These are phyloP conservation scores for Eutrema salsugineum DNA, from an alignment of 441 rosid species.

Conservation along the genomic window DNA sequence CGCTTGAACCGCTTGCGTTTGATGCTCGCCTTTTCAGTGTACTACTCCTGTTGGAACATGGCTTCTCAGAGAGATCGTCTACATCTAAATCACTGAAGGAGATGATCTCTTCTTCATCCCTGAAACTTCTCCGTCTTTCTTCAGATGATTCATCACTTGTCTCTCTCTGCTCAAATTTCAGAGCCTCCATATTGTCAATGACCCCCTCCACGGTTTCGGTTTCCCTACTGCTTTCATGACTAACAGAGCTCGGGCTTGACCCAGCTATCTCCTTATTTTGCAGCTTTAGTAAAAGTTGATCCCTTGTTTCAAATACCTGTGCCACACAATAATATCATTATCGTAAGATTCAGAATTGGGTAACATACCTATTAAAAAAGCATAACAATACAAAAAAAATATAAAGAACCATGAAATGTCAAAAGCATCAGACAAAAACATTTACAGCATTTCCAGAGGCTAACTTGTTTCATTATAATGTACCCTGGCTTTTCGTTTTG, in stretches of 20 bases:
- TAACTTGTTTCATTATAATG: not conserved
- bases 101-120: constrained; percentile 41
- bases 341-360: not conserved
- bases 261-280: constrained; percentile 27
- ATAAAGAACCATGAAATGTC: not conserved
- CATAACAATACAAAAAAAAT: not conserved
- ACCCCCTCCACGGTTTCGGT: constrained; percentile 29
- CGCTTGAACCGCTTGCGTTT: constrained; percentile 46
- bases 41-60: constrained; percentile 17
- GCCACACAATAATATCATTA: not conserved
- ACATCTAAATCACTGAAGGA: constrained; percentile 72
- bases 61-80: constrained; percentile 41
- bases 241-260: constrained; percentile 15
- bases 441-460: not conserved
- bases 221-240: constrained; percentile 25
- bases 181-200: constrained; percentile 23
- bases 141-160: constrained; percentile 37
- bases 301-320: constrained; percentile 61
- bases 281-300: constrained; percentile 45
- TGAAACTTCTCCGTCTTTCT: constrained; percentile 33
- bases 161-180: constrained; percentile 36
- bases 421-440: not conserved
- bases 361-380: not conserved
- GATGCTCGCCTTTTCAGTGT: constrained; percentile 31
- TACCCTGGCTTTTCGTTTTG: not conserved